phyloP scores from a whole-genome alignment of 257 asterid genomes.

The Schizonepeta tenuifolia region DNA sequence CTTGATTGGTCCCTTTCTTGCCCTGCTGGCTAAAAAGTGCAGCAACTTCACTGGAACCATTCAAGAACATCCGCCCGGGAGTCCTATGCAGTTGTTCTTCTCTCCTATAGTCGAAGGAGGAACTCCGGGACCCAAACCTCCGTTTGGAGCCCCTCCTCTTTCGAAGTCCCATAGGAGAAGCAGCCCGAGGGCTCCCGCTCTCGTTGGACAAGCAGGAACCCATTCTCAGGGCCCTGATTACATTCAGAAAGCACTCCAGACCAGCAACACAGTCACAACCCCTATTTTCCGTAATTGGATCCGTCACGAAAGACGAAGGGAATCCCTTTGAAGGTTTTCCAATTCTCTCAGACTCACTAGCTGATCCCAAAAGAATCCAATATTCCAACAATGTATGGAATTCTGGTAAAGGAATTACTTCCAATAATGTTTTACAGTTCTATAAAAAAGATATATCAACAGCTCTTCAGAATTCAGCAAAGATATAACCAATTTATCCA shows the following conservation, averaged over 20 bases:
- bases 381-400: slow-evolving; percentile 30
- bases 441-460: slow-evolving; percentile 21
- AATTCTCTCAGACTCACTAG: slow-evolving; percentile 32
- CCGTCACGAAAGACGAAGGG: slow-evolving; percentile 53
- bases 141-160: slow-evolving; percentile 51
- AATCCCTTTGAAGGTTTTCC: slow-evolving; percentile 30
- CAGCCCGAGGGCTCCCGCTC: slow-evolving; percentile 83
- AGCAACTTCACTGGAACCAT: slow-evolving; percentile 82
- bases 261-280: slow-evolving; percentile 67
- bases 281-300: slow-evolving; percentile 58
- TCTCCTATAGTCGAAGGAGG: slow-evolving; percentile 64
- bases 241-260: slow-evolving; percentile 88
- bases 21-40: slow-evolving; percentile 86
- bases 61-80: slow-evolving; percentile 81
- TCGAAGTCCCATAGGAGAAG: slow-evolving; percentile 60
- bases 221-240: slow-evolving; percentile 94
- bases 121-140: slow-evolving; percentile 59
- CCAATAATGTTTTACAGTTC: slow-evolving; percentile 14
- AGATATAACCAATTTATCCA: slow-evolving; percentile 4
- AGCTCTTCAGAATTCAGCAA: slow-evolving; percentile 16
- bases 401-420: slow-evolving; percentile 1
- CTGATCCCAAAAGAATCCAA: slow-evolving; percentile 27
- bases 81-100: slow-evolving; percentile 73
- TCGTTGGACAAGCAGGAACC: slow-evolving; percentile 95
- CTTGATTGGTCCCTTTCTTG: slow-evolving; percentile 93